Evolutionary conservation across 1,139 yeast species (phyloP), one percentile per base, ranked within the genome.

Genomic region (Kurtzmaniella quercitrusa): DNA sequence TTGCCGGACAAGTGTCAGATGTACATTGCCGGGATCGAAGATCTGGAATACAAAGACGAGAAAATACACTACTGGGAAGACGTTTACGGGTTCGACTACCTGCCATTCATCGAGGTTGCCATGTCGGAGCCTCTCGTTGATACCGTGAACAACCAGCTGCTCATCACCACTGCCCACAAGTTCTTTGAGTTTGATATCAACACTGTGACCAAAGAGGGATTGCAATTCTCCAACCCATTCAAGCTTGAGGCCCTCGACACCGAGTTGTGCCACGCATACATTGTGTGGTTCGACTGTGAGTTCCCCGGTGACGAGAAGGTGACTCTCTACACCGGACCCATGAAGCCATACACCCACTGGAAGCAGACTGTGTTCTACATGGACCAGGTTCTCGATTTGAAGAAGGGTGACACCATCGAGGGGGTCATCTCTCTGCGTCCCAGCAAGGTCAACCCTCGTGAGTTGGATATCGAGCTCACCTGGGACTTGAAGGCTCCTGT

Each of bases 71-170:
- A 82, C 68, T 93, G 99, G 99, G 90, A 87, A 63, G 91, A 91
- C 59, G 97, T 93, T 31, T 93, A 93, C 57, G 98, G 99, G 8
- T 93, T 93, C 60, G 97, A 94, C 64, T 93, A 88, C 69, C 73
- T 94, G 41, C 83, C 83, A 39, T 79, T 79, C 58, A 75, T 75
- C 45, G 79, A 83, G 44, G 68, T 85, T 46, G 95, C 96, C 43
- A 85, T 89, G 85, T 79, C 82, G 45, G 98, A 94, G 65, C 98
- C 98, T 25, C 76, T 93, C 55, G 98, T 93, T 41, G 98, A 93
- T 61, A 85, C 85, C 19, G 98, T 94, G 47, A 91, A 93, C 52
- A 79, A 85, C 62, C 74, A 76, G 49, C 70, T 90, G n/a, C 71
- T 79, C 51, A 85, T 91, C 46, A 88, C 97, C 39, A 77, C 84